Evolutionary conservation across 169 alveolate genomes (phyloP).

Genomic region (Cardiosporidium cionae): DNA sequence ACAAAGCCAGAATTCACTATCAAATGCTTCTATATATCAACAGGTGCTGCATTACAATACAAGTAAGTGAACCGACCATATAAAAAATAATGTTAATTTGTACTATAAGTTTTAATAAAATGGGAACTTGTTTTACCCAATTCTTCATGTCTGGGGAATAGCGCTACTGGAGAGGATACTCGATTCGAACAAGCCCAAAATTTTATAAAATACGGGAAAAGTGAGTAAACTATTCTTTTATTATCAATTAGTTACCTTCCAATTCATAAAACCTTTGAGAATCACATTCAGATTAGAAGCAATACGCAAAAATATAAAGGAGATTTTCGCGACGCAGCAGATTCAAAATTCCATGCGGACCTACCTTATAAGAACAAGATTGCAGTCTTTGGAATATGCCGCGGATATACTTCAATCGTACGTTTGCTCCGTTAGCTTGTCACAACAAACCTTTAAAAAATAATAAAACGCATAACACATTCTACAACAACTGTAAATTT

Average conservation of each 20-base stretch:
- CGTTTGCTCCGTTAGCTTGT: too few species aligned
- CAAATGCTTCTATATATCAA: too few species aligned
- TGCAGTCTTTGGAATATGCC: neutral
- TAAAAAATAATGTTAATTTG: neutral
- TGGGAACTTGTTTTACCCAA: too few species aligned
- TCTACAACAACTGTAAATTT: too few species aligned
- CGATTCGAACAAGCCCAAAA: slow-evolving; percentile 12
- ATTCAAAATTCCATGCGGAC: neutral
- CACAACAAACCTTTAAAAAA: too few species aligned
- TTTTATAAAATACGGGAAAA: slow-evolving; percentile 2
- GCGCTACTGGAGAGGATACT: slow-evolving; percentile 51
- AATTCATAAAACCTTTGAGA: too few species aligned
- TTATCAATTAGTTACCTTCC: too few species aligned
- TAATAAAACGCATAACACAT: too few species aligned
- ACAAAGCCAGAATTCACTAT: neutral
- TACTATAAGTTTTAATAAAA: slow-evolving; percentile 3
- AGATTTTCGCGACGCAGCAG: neutral
- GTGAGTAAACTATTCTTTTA: neutral
- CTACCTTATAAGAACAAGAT: neutral
- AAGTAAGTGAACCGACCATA: neutral
- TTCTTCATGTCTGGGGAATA: too few species aligned
- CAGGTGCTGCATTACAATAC: too few species aligned
- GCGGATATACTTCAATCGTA: too few species aligned
- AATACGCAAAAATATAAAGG: neutral
- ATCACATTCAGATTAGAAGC: neutral